A percentile compares a stretch with the other conserved stretches of the same genome.
These are phyloP conservation scores for Mycoemilia scoparia DNA, from an alignment of 192 early-diverging fungal species.

Conservation along the genomic window DNA sequence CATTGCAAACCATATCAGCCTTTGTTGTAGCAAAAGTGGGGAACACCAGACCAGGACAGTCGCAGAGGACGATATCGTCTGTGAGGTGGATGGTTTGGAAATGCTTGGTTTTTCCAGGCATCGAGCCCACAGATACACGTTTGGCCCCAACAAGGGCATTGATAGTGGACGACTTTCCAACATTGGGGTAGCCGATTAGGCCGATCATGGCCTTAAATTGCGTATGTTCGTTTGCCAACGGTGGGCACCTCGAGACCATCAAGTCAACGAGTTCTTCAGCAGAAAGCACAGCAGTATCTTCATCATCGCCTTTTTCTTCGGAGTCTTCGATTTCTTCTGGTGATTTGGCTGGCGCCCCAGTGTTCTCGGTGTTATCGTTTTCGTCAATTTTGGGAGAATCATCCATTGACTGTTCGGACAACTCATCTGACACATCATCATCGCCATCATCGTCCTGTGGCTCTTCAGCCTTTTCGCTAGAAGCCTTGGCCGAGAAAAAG, in stretches of 20 bases:
- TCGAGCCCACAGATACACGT: conserved; percentile 84
- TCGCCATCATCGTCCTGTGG: conserved; percentile 41
- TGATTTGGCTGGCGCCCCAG: conserved; percentile 6
- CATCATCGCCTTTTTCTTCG: conserved; percentile 7
- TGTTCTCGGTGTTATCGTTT: conserved; percentile 8
- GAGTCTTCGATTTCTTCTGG: conserved; percentile 1
- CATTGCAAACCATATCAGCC: conserved; percentile 97
- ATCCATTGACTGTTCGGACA: conserved; percentile 8
- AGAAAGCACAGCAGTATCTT: conserved; percentile 27
- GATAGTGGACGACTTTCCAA: conserved; percentile 97
- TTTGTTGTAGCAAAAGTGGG: conserved; percentile 96
- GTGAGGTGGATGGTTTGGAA: conserved; percentile 97
- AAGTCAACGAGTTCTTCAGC: conserved; percentile 50
- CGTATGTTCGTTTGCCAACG: conserved; percentile 15
- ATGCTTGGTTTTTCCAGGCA: conserved; percentile 98
- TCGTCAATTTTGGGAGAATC: conserved; percentile 16
- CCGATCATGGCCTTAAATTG: conserved; percentile 65
- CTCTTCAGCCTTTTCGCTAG: conserved; percentile 56
- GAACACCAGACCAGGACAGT: conserved; percentile 98
- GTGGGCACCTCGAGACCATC: conserved; percentile 38
- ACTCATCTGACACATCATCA: conserved; percentile 14
- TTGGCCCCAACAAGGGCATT: conserved; percentile 92
- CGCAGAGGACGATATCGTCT: conserved; percentile 71
- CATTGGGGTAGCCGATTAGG: conserved; percentile 97
- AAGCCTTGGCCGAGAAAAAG: conserved; percentile 88